Evolutionary conservation across 306 rosid genomes (phyloP).

Genomic region (Cercis canadensis): DNA sequence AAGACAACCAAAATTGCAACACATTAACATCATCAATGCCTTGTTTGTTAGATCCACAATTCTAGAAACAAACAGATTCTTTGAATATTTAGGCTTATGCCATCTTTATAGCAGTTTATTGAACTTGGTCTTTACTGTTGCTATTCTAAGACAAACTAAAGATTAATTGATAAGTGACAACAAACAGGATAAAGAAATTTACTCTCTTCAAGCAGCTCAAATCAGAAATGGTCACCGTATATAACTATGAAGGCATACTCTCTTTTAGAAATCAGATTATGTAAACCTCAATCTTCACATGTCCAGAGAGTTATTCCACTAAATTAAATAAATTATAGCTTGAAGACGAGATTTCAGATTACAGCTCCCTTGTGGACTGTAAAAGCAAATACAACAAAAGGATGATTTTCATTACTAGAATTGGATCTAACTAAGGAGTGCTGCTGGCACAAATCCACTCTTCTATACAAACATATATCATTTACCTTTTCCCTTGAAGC

Average conservation of each 20-base stretch:
- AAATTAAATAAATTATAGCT: not conserved
- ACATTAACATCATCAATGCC: not conserved
- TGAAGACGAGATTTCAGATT: not conserved
- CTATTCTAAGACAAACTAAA: too few relatives aligned
- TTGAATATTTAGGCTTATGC: not conserved
- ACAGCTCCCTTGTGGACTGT: not conserved
- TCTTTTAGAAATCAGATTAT: not conserved
- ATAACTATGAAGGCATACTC: not conserved
- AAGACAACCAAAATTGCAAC: not conserved
- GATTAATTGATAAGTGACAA: too few relatives aligned
- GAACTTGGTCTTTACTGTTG: not conserved
- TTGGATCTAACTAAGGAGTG: not conserved
- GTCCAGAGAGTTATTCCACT: conserved; percentile 1
- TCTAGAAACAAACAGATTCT: not conserved
- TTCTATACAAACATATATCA: not conserved
- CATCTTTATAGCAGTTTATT: not conserved
- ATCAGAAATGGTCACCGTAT: not conserved
- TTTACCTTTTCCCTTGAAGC: conserved; percentile 2
- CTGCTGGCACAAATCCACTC: conserved; percentile 5
- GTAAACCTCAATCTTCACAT: conserved; percentile 16
- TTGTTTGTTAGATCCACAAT: conserved; percentile 1
- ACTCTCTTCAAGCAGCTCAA: conserved; percentile 18
- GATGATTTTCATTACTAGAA: not conserved
- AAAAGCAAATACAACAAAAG: not conserved
- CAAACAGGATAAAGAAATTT: too few relatives aligned